Percentiles rank a stretch among this genome's conserved stretches.
phyloP scores from a whole-genome alignment of 1,139 yeast species.

The Magnusiomyces magnusii region DNA sequence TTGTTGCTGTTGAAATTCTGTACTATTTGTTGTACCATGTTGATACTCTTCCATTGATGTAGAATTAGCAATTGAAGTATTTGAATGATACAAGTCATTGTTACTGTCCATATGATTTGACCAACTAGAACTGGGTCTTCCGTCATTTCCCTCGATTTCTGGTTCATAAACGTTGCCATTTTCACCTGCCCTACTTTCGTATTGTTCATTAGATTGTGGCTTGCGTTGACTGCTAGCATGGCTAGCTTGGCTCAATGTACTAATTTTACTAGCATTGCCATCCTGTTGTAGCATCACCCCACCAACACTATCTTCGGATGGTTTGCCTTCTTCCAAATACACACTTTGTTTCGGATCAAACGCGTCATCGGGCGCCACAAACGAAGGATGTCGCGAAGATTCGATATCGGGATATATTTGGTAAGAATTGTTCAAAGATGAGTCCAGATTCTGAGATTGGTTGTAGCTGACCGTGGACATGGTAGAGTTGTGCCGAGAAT shows the following conservation, averaged over 20 bases:
- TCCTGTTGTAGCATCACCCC: background rate
- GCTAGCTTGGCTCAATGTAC: background rate
- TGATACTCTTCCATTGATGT: background rate
- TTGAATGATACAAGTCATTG: background rate
- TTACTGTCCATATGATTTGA: background rate
- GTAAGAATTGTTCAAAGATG: background rate
- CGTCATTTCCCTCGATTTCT: background rate
- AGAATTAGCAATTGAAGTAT: background rate
- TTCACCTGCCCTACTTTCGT: background rate
- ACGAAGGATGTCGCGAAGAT: background rate
- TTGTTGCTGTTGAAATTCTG: constrained; percentile 11
- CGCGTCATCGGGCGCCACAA: background rate
- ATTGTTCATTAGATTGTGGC: background rate
- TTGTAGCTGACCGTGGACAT: background rate
- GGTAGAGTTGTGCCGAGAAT: background rate
- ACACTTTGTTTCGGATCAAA: background rate
- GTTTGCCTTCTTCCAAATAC: background rate
- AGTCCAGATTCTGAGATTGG: background rate
- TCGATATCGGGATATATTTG: background rate
- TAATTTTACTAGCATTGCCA: background rate
- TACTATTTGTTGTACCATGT: background rate
- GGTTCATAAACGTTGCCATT: background rate
- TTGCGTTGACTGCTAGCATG: background rate
- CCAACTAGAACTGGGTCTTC: background rate
- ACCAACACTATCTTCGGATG: background rate